Percentiles rank a stretch among this genome's conserved stretches.
Evolutionary conservation across 2,329 filamentous ascomycete genomes (phyloP).

Genomic region (Coniochaeta prunicola): DNA sequence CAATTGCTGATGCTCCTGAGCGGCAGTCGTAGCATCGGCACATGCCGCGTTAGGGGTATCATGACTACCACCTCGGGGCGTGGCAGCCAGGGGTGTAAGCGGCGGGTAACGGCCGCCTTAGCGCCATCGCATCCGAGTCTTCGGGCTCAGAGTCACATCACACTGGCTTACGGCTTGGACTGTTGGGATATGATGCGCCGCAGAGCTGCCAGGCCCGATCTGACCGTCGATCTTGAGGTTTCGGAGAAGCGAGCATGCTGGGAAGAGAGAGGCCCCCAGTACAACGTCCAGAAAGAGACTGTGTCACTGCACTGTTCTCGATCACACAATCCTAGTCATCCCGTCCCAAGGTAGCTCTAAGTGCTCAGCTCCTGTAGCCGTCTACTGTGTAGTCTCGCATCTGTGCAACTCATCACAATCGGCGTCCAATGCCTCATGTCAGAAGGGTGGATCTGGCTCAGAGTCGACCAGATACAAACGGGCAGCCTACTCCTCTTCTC

Average conservation of each 20-base stretch:
- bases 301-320: too few species aligned
- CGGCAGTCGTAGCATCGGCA: background rate
- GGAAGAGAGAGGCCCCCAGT: background rate
- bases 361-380: too few species aligned
- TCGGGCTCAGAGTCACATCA: background rate
- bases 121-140: background rate
- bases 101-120: background rate
- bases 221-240: background rate
- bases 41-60: background rate
- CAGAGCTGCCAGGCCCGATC: background rate
- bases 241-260: background rate
- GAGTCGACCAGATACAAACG: too few species aligned
- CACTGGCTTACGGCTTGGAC: background rate
- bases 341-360: too few species aligned
- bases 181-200: background rate
- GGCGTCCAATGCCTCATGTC: too few species aligned
- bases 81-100: background rate
- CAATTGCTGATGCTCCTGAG: background rate
- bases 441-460: too few species aligned
- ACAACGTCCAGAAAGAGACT: background rate
- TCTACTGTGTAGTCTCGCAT: too few species aligned
- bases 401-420: too few species aligned
- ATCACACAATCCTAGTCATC: too few species aligned
- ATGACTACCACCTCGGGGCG: background rate
- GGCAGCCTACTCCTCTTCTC: too few species aligned